phyloP scores from a whole-genome alignment of 441 rosid species.

The Viola pubescens region DNA sequence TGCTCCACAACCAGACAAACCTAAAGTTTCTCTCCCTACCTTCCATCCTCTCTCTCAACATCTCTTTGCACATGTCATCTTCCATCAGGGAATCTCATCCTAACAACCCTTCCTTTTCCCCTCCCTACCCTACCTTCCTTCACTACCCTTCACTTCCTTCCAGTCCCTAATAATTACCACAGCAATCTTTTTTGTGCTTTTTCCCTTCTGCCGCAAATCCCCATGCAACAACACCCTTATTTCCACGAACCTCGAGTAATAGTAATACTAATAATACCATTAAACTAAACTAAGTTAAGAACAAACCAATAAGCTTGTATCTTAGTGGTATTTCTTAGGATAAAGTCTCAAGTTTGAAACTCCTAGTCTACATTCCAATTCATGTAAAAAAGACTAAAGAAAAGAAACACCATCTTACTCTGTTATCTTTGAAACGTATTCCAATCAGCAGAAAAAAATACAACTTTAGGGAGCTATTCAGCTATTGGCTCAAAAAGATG shows the following conservation, averaged over 20 bases:
- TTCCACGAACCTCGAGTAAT: constrained; percentile 15
- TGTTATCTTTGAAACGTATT: too few relatives aligned
- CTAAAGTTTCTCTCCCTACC: constrained; percentile 47
- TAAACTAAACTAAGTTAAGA: constrained; percentile 1
- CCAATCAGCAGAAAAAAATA: too few relatives aligned
- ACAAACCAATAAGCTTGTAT: constrained; percentile 2
- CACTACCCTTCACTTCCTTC: constrained; percentile 23
- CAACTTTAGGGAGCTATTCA: too few relatives aligned
- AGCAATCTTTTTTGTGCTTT: constrained; percentile 31
- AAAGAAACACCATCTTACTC: too few relatives aligned
- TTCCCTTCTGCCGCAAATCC: constrained; percentile 30
- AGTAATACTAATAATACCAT: constrained; percentile 6
- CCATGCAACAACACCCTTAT: constrained; percentile 23
- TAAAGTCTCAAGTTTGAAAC: too few relatives aligned
- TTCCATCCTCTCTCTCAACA: too few relatives aligned
- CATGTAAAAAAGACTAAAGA: too few relatives aligned
- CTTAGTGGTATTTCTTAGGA: too few relatives aligned
- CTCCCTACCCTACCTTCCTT: not conserved
- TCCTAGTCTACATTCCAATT: too few relatives aligned
- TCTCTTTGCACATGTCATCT: too few relatives aligned
- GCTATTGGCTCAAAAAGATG: too few relatives aligned
- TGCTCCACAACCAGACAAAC: constrained; percentile 44
- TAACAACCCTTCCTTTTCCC: constrained; percentile 34
- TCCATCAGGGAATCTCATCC: constrained; percentile 49
- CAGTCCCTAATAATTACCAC: constrained; percentile 33